Conservation (phyloP, 2,329 filamentous ascomycete genomes). For the Talaromyces sp. region DNA sequence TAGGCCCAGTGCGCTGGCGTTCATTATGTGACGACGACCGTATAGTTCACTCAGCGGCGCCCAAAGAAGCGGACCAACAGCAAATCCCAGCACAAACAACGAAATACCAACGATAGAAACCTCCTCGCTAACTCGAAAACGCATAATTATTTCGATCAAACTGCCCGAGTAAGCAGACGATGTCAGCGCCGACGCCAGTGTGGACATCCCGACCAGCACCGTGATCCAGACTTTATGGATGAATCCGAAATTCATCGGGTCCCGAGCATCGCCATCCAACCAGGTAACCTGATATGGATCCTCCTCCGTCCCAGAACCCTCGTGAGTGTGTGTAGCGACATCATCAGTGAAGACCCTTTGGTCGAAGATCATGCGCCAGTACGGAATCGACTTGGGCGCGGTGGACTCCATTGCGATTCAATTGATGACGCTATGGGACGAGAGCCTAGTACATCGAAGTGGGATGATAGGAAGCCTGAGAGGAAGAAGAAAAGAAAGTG, state of each 20-base stretch:
- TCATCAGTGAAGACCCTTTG: conserved; percentile 2
- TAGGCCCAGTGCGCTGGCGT: conserved; percentile 32
- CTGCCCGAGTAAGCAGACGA: conserved; percentile 39
- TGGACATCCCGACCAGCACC: conserved; percentile 30
- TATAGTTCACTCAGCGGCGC: conserved; percentile 31
- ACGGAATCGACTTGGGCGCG: background rate
- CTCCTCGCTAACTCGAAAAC: conserved; percentile 34
- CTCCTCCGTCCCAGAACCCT: conserved; percentile 13
- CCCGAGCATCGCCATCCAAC: conserved; percentile 9
- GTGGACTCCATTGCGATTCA: background rate
- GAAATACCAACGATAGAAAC: conserved; percentile 39
- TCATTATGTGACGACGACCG: conserved; percentile 36
- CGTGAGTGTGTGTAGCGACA: conserved; percentile 4
- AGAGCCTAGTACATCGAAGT: too few species aligned
- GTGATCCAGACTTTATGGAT: conserved; percentile 36
- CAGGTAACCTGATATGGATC: conserved; percentile 13
- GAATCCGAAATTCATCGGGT: conserved; percentile 13
- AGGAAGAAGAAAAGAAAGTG: too few species aligned
- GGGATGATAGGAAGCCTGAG: background rate
- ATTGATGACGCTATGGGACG: background rate
- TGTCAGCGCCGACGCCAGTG: conserved; percentile 37
- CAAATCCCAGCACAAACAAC: conserved; percentile 45
- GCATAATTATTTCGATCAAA: conserved; percentile 24
- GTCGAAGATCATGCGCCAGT: conserved; percentile 11
- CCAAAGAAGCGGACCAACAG: conserved; percentile 44